These are phyloP conservation scores for grape (Vitis vinifera) DNA, from an alignment of 164 flowering plant species.

Conservation along the genomic window ASM3070453v1 NC_081812.1:1234001-1234500, in stretches of 20 bases:
- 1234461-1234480: not conserved
- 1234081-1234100: too few species aligned
- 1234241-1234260: not conserved
- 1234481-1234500: not conserved
- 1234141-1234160: too few species aligned
- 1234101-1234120: too few species aligned
- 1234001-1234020: too few species aligned
- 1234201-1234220: too few species aligned
- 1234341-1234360: not conserved
- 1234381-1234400: not conserved
- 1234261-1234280: not conserved
- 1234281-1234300: not conserved
- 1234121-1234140: too few species aligned
- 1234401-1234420: not conserved
- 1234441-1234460: not conserved
- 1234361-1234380: not conserved
- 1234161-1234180: too few species aligned
- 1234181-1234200: too few species aligned
- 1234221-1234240: too few species aligned
- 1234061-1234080: too few species aligned
- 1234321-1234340: not conserved
- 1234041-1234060: too few species aligned
- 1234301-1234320: not conserved
- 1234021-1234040: too few species aligned
- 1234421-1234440: not conserved